Conservation (phyloP, 352 stramenopile genomes). For the Globisporangium mamillatum region DNA sequence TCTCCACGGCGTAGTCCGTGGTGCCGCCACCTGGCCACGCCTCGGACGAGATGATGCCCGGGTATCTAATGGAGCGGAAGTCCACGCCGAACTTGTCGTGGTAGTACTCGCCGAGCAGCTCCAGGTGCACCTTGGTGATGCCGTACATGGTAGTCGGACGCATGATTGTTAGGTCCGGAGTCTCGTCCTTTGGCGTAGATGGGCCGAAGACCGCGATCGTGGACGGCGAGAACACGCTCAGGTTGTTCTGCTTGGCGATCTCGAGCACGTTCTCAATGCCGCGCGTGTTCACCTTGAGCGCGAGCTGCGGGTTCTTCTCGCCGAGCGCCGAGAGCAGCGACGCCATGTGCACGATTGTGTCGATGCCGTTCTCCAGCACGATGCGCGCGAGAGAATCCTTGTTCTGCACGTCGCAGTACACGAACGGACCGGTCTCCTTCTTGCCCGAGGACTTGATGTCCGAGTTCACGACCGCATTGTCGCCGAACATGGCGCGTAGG, state of each 20-base stretch:
- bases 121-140: slow-evolving; percentile 91
- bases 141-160: slow-evolving; percentile 91
- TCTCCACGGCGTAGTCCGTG: slow-evolving; percentile 92
- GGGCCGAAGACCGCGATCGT: slow-evolving; percentile 91
- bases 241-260: slow-evolving; percentile 83
- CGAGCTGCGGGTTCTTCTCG: slow-evolving; percentile 88
- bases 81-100: slow-evolving; percentile 90
- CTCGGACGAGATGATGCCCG: slow-evolving; percentile 88
- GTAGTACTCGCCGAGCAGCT: slow-evolving; percentile 92
- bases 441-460: slow-evolving; percentile 67
- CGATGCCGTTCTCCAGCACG: slow-evolving; percentile 83
- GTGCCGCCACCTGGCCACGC: slow-evolving; percentile 81
- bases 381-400: slow-evolving; percentile 72
- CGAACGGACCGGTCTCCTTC: slow-evolving; percentile 57
- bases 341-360: slow-evolving; percentile 91
- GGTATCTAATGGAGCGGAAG: slow-evolving; percentile 90
- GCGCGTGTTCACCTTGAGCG: slow-evolving; percentile 87
- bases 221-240: slow-evolving; percentile 88
- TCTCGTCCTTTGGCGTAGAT: slow-evolving; percentile 79
- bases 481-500: slow-evolving; percentile 61
- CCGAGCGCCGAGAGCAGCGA: slow-evolving; percentile 88
- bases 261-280: slow-evolving; percentile 91
- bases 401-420: slow-evolving; percentile 85
- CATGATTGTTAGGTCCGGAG: slow-evolving; percentile 89
- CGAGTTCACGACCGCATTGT: slow-evolving; percentile 72